These are phyloP conservation scores for Gautieria morchelliformis DNA, from an alignment of 768 basidiomycete genomes.

Conservation along the genomic window DNA sequence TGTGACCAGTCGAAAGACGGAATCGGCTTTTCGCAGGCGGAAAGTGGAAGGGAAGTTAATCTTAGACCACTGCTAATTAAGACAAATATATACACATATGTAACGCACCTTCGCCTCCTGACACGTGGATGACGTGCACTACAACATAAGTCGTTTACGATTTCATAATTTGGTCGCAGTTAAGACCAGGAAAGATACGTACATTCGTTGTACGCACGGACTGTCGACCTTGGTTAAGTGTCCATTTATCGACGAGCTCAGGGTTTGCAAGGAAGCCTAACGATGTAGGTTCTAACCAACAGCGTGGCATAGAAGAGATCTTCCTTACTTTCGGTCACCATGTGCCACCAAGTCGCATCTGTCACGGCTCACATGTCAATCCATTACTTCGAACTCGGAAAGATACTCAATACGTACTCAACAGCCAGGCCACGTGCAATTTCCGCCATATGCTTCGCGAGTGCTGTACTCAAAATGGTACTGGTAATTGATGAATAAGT, in stretches of 20 bases:
- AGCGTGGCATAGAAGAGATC: background rate
- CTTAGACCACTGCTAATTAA: too few relatives aligned
- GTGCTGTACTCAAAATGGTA: too few relatives aligned
- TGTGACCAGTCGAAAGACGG: too few relatives aligned
- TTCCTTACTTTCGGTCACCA: constrained; percentile 11
- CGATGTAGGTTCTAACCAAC: background rate
- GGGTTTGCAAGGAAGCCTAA: constrained; percentile 13
- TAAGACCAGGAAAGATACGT: too few relatives aligned
- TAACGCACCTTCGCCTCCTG: constrained; percentile 15
- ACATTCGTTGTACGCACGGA: background rate
- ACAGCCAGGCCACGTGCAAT: constrained; percentile 1
- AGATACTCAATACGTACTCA: constrained; percentile 9
- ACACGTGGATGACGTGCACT: constrained; percentile 16
- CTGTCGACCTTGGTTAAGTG: constrained; percentile 16
- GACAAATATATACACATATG: background rate
- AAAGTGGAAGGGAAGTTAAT: too few relatives aligned
- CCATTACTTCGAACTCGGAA: constrained; percentile 11
- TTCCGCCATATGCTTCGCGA: too few relatives aligned
- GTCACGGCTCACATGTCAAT: too few relatives aligned
- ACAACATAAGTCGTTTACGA: too few relatives aligned
- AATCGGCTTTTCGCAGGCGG: too few relatives aligned
- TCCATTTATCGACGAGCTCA: constrained; percentile 13
- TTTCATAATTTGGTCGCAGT: too few relatives aligned
- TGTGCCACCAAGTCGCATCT: constrained; percentile 22
- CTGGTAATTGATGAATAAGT: too few relatives aligned